Conservation (phyloP, 2,329 filamentous ascomycete species). For the Xylogone sp. region DNA sequence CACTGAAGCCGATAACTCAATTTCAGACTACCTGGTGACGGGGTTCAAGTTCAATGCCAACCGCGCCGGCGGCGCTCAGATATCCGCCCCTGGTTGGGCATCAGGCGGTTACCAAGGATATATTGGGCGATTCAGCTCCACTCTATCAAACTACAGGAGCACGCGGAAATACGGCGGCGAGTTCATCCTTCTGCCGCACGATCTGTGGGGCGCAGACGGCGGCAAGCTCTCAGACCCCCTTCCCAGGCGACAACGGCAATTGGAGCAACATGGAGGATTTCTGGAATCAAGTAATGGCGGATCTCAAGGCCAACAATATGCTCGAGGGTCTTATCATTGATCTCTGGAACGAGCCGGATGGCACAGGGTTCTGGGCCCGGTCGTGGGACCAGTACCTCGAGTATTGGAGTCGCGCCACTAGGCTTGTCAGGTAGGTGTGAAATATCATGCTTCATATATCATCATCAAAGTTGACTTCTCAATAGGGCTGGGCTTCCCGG, state of each 20-base stretch:
- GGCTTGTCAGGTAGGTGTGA: conserved; percentile 26
- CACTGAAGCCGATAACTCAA: too few species aligned
- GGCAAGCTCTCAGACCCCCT: conserved; percentile 29
- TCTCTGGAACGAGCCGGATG: conserved; percentile 53
- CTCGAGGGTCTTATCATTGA: conserved; percentile 37
- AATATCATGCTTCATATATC: neutral
- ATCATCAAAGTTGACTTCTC: too few species aligned
- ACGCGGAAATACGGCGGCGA: conserved; percentile 35
- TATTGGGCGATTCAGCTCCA: conserved; percentile 35
- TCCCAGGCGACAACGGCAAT: conserved; percentile 44
- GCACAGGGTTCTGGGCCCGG: conserved; percentile 30
- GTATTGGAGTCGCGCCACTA: conserved; percentile 34
- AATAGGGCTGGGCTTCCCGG: too few species aligned
- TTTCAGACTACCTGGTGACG: conserved; percentile 28
- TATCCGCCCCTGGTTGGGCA: conserved; percentile 30
- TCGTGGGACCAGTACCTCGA: conserved; percentile 35
- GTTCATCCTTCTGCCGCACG: conserved; percentile 40
- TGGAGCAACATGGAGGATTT: conserved; percentile 41
- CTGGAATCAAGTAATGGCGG: conserved; percentile 31
- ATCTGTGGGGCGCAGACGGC: conserved; percentile 42
- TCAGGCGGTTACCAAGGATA: conserved; percentile 27
- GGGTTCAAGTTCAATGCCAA: conserved; percentile 30
- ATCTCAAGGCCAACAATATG: conserved; percentile 32
- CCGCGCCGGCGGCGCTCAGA: conserved; percentile 38
- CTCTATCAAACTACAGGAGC: conserved; percentile 39